Evolutionary conservation across 371 early-diverging fungal species (phyloP), one percentile per base, ranked within the genome.

Genomic region (Mucor piriformis): DNA sequence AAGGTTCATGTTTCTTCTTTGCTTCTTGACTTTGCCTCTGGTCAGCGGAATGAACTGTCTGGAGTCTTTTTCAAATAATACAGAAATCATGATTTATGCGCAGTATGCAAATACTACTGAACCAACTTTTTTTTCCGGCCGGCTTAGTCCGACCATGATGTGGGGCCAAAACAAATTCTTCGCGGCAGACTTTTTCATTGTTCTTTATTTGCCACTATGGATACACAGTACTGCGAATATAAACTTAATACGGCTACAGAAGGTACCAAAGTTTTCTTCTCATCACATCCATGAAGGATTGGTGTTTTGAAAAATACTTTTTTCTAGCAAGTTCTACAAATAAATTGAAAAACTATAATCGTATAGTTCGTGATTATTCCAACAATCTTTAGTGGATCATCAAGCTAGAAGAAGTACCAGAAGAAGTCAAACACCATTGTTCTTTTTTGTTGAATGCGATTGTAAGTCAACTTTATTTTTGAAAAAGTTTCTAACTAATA

Each of bases 261-360:
- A 50, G 50, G 50, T 34, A 21, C 34, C 15, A 33, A 50, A 33
- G 34, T 13, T 33, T 50, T 32, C 20, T 50, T 50, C 33, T 33
- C 50, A 15, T 33, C 50, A 16, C 32, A 51, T 27, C 51, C 51
- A 35, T 51, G 51, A 35, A 34, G 51, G 35, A 51, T 7, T 51
- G 51, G 51, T 35, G 35, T 18, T 34, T 37, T 35, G 25, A 49
- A n/a, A 29, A 49, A 27, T 49, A 49, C 33, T 49, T 49, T 49
- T 49, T 49, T 29, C 16, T 10, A 24, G 7, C 49, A 13, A n/a
- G n/a, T n/a, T 15, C 27, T 40, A 24, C 6, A 37, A 37, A 37
- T 37, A 37, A 37, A 37, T 37, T 50, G 29, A 50, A 50, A 33
- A 50, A 53, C 16, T 53, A 53, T 53, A 53, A 53, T 38, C 54